Evolutionary conservation across 2,329 filamentous ascomycete species (phyloP).

Genomic region (Pseudogymnoascus sp.): DNA sequence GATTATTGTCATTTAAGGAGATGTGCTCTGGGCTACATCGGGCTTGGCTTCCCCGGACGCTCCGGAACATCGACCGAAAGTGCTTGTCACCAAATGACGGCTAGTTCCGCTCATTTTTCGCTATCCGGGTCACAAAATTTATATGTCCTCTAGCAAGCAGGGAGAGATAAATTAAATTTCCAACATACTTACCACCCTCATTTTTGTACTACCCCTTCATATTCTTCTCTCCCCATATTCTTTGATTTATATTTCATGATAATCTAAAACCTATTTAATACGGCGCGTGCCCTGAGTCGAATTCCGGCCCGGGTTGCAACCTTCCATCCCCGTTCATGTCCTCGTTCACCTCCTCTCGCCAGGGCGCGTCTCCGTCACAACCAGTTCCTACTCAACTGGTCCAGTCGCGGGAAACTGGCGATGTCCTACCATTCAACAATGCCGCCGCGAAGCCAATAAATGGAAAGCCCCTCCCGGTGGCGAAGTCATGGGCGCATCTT

Average conservation of each 20-base stretch:
- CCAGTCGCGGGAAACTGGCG: constrained; percentile 57
- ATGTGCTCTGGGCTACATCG: neutral
- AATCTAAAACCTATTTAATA: neutral
- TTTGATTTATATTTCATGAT: constrained; percentile 8
- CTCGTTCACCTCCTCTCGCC: neutral
- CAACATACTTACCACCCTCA: constrained; percentile 7
- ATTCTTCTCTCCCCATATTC: neutral
- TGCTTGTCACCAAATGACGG: constrained; percentile 5
- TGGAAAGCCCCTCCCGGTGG: constrained; percentile 38
- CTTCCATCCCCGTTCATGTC: neutral
- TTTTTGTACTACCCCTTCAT: neutral
- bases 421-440: constrained; percentile 39
- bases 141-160: neutral
- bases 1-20: neutral
- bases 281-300: constrained; percentile 3
- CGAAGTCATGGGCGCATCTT: constrained; percentile 87
- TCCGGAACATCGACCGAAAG: constrained; percentile 1
- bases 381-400: constrained; percentile 31
- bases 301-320: neutral
- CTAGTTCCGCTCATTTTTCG: constrained; percentile 7
- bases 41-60: constrained; percentile 5
- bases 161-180: neutral
- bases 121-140: constrained; percentile 11
- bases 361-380: neutral
- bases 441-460: constrained; percentile 34